These are phyloP conservation scores for Dactylellina cionopaga DNA, from an alignment of 2,329 filamentous ascomycete genomes.

Conservation along the genomic window DNA sequence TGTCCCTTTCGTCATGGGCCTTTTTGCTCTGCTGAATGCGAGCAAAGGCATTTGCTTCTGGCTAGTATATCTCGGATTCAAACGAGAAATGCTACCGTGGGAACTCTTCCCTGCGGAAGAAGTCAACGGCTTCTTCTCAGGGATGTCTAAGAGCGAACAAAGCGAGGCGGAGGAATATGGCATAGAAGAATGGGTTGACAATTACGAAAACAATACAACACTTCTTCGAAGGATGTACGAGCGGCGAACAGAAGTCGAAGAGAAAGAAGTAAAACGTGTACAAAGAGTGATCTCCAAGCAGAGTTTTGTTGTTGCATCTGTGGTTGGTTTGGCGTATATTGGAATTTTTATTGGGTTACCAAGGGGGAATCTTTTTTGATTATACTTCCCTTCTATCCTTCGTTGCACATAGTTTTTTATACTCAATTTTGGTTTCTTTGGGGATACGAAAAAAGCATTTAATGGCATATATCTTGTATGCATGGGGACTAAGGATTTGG, in stretches of 20 bases:
- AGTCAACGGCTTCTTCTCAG: constrained; percentile 44
- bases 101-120: constrained; percentile 45
- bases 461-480: constrained; percentile 19
- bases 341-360: constrained; percentile 51
- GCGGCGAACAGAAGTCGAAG: constrained; percentile 46
- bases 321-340: constrained; percentile 50
- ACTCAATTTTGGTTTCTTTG: constrained; percentile 32
- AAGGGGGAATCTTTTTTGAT: constrained; percentile 45
- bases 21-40: constrained; percentile 43
- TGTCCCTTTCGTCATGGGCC: constrained; percentile 35
- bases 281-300: constrained; percentile 52
- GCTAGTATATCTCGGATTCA: constrained; percentile 45
- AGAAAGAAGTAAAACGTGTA: constrained; percentile 52
- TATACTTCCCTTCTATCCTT: constrained; percentile 4
- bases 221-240: constrained; percentile 43
- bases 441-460: constrained; percentile 49
- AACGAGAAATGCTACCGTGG: constrained; percentile 48
- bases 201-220: constrained; percentile 50
- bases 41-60: constrained; percentile 51
- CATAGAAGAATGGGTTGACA: constrained; percentile 50
- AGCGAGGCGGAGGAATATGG: constrained; percentile 47
- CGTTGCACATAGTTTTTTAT: constrained; percentile 25
- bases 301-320: constrained; percentile 44
- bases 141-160: constrained; percentile 25
- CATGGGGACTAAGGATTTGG: constrained; percentile 12